Conservation (phyloP, 2,329 filamentous ascomycete genomes). For the Fusarium nygamai region DNA sequence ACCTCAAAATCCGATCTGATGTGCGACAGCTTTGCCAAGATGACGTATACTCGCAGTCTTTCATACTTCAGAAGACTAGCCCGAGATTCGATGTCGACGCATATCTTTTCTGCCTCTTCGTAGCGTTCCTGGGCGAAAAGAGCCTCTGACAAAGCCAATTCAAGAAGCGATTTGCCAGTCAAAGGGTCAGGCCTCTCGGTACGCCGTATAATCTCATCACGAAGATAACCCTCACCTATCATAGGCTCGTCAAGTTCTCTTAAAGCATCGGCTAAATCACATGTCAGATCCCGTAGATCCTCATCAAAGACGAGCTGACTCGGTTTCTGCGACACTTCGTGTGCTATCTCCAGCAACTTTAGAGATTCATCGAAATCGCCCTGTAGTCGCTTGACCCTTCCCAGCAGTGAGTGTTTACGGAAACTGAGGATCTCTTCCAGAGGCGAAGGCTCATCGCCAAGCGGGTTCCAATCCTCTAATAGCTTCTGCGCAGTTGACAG, state of each 20-base stretch:
- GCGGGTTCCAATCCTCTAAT: conserved; percentile 27
- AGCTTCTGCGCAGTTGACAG: conserved; percentile 24
- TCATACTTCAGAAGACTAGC: conserved; percentile 34
- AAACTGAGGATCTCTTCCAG: conserved; percentile 30
- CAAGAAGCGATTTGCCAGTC: conserved; percentile 28
- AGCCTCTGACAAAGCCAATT: conserved; percentile 33
- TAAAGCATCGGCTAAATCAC: conserved; percentile 36
- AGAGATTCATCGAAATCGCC: conserved; percentile 28
- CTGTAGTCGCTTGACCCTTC: conserved; percentile 29
- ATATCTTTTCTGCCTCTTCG: conserved; percentile 27
- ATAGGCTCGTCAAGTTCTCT: conserved; percentile 31
- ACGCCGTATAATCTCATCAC: conserved; percentile 24
- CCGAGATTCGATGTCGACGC: conserved; percentile 19
- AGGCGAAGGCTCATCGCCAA: conserved; percentile 18
- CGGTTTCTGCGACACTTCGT: conserved; percentile 2
- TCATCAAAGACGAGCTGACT: conserved; percentile 31
- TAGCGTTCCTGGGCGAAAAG: conserved; percentile 34
- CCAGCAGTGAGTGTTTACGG: conserved; percentile 32
- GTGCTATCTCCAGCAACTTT: conserved; percentile 15
- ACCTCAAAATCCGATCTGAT: conserved; percentile 27
- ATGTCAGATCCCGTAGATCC: conserved; percentile 32
- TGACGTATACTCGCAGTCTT: conserved; percentile 28
- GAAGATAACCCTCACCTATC: conserved; percentile 25
- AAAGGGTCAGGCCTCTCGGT: conserved; percentile 15
- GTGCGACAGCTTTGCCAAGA: conserved; percentile 32